Evolutionary conservation across 1,284 basidiomycete species (phyloP).

Genomic region (Rugosomyces carneus): DNA sequence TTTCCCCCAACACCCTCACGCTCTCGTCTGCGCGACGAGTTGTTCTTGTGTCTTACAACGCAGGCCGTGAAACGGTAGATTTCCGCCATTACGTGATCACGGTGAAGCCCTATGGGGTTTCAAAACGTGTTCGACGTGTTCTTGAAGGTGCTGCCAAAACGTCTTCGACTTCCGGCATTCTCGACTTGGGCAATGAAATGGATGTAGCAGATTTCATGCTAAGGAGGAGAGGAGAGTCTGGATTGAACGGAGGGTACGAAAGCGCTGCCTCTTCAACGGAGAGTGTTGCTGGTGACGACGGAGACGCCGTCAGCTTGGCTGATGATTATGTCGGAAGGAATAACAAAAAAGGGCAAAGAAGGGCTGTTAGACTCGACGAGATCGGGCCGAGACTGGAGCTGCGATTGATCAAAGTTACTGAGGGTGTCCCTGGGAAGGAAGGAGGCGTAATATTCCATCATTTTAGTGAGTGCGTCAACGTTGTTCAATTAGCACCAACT

Average conservation of each 20-base stretch:
- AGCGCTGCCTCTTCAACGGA: conserved; percentile 67
- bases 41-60: conserved; percentile 90
- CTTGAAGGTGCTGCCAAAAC: conserved; percentile 60
- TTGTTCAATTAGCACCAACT: conserved; percentile 7
- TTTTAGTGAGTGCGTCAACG: conserved; percentile 55
- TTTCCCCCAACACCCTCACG: conserved; percentile 73
- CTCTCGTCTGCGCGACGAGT: conserved; percentile 86
- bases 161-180: conserved; percentile 37
- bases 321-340: conserved; percentile 94
- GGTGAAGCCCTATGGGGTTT: conserved; percentile 92
- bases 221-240: conserved; percentile 60
- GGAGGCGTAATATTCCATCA: conserved; percentile 89
- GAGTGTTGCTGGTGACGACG: conserved; percentile 81
- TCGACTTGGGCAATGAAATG: conserved; percentile 84
- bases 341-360: conserved; percentile 85
- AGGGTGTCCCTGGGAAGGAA: conserved; percentile 88
- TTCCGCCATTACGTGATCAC: conserved; percentile 95
- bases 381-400: conserved; percentile 95
- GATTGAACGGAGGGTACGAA: conserved; percentile 80
- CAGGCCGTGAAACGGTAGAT: conserved; percentile 83
- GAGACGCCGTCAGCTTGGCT: conserved; percentile 76
- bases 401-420: conserved; percentile 88
- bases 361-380: conserved; percentile 90
- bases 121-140: conserved; percentile 85
- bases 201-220: conserved; percentile 97